A percentile compares a stretch with the other conserved stretches of the same genome.
These are phyloP conservation scores for Peronospora farinosa DNA, from an alignment of 352 stramenopile species.

Conservation along the genomic window DNA sequence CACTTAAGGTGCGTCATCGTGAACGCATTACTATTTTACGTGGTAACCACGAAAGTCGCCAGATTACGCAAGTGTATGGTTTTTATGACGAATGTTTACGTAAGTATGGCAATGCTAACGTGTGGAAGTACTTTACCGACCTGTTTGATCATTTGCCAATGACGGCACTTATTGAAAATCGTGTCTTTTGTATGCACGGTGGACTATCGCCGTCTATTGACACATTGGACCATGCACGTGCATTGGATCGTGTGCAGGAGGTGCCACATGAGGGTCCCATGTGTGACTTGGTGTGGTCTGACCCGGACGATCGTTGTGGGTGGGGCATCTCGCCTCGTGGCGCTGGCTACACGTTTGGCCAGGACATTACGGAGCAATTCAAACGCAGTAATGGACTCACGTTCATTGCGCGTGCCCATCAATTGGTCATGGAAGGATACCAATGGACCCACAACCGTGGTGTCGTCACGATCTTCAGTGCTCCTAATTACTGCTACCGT, in stretches of 20 bases:
- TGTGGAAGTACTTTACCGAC: conserved; percentile 89
- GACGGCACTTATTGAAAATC: conserved; percentile 85
- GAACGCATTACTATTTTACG: conserved; percentile 83
- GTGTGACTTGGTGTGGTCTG: conserved; percentile 86
- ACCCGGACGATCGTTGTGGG: conserved; percentile 81
- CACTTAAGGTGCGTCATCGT: conserved; percentile 80
- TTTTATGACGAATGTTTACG: conserved; percentile 71
- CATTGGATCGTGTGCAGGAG: conserved; percentile 81
- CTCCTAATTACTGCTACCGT: conserved; percentile 93
- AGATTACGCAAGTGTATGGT: conserved; percentile 82
- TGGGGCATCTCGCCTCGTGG: conserved; percentile 85
- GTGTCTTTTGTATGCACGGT: conserved; percentile 88
- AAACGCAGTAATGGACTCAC: conserved; percentile 85
- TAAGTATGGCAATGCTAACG: conserved; percentile 96
- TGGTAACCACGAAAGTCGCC: conserved; percentile 74
- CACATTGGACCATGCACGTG: conserved; percentile 79
- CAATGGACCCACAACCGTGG: conserved; percentile 90
- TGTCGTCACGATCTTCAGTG: conserved; percentile 90
- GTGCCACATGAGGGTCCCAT: conserved; percentile 84
- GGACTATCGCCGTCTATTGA: conserved; percentile 84
- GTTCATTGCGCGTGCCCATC: conserved; percentile 82
- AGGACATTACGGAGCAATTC: conserved; percentile 87
- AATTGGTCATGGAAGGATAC: conserved; percentile 93
- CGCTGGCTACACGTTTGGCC: conserved; percentile 82
- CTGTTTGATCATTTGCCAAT: conserved; percentile 86